Evolutionary conservation across 192 early-diverging fungal genomes (phyloP).

Genomic region (Powellomyces hirtus): DNA sequence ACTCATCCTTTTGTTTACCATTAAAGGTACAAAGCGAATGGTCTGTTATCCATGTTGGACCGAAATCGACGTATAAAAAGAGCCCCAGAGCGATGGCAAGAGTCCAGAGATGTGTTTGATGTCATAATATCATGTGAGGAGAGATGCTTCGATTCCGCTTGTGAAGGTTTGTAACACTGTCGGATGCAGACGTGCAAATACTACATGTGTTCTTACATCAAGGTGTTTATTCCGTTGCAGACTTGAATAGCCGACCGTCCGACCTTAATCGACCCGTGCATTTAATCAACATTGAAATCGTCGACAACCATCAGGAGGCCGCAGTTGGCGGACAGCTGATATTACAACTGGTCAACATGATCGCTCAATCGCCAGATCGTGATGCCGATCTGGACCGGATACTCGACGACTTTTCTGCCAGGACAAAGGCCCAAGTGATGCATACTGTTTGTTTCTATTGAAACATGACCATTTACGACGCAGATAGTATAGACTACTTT

Average conservation of each 20-base stretch:
- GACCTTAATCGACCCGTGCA: constrained; percentile 68
- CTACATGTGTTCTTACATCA: neutral
- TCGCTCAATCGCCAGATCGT: constrained; percentile 56
- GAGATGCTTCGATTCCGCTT: constrained; percentile 87
- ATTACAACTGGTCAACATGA: constrained; percentile 72
- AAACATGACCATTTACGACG: too few species aligned
- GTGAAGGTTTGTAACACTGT: constrained; percentile 64
- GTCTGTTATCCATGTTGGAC: constrained; percentile 86
- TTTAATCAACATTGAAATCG: constrained; percentile 95
- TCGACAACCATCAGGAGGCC: constrained; percentile 91
- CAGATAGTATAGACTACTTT: too few species aligned
- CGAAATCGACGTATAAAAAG: constrained; percentile 89
- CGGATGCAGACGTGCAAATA: neutral
- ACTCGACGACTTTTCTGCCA: constrained; percentile 65
- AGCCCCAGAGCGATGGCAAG: constrained; percentile 88
- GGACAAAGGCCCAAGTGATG: constrained; percentile 42
- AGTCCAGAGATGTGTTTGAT: constrained; percentile 71
- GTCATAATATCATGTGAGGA: constrained; percentile 97
- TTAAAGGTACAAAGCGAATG: constrained; percentile 89
- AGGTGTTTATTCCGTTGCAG: constrained; percentile 36
- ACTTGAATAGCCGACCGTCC: constrained; percentile 71
- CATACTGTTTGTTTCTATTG: constrained; percentile 42
- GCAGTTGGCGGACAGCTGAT: constrained; percentile 81
- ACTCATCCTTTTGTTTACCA: too few species aligned
- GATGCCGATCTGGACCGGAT: constrained; percentile 84